These are phyloP conservation scores for Zygoascus ofunaensis DNA, from an alignment of 805 yeast genomes.

Conservation along the genomic window DNA sequence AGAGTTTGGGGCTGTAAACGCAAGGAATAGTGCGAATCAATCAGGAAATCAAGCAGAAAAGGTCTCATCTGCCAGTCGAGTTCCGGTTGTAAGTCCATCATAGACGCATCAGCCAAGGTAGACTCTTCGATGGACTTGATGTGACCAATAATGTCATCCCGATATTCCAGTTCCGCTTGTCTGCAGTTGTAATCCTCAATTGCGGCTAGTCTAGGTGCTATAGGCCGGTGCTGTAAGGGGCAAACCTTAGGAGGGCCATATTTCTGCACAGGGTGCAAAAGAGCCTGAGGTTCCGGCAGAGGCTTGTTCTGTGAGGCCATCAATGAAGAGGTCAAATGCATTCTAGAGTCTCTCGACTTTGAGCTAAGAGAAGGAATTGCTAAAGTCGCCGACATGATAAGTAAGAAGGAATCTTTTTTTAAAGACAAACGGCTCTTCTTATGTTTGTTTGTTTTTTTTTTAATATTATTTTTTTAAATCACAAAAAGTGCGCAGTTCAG, in stretches of 20 bases:
- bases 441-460: no score
- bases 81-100: conserved; percentile 85
- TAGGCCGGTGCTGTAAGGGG: conserved; percentile 2
- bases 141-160: conserved; percentile 30
- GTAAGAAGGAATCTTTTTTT: no score
- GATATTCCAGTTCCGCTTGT: conserved; percentile 28
- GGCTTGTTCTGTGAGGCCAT: no score
- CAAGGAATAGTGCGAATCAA: conserved; percentile 52
- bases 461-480: no score
- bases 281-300: no score
- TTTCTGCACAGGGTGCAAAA: no score
- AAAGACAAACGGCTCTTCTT: no score
- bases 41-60: conserved; percentile 67
- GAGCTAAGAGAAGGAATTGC: no score
- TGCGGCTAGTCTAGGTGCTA: conserved; percentile 9
- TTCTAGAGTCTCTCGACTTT: no score
- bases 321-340: no score
- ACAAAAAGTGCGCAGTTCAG: no score
- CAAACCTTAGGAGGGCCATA: background rate
- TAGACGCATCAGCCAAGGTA: conserved; percentile 43
- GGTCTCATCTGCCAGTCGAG: conserved; percentile 63
- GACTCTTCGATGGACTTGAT: conserved; percentile 27
- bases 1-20: conserved; percentile 60
- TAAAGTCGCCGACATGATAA: no score
- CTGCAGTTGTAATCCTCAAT: conserved; percentile 14